Conservation (phyloP, 345 rosid genomes). For the rapeseed (Brassica napus) region Da-Ae NC_063434.1:2542501-2543000, state of each 20-base stretch:
- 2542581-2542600: too few relatives aligned
- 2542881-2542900: constrained; percentile 80
- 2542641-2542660: too few relatives aligned
- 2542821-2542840: constrained; percentile 87
- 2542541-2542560: too few relatives aligned
- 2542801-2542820: constrained; percentile 73
- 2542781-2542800: constrained; percentile 69
- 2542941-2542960: too few relatives aligned
- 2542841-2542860: constrained; percentile 87
- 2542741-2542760: not conserved
- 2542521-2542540: too few relatives aligned
- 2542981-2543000: too few relatives aligned
- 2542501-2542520: too few relatives aligned
- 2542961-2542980: too few relatives aligned
- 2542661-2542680: constrained; percentile 46
- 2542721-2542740: not conserved
- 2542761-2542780: constrained; percentile 82
- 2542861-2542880: constrained; percentile 85
- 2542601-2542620: too few relatives aligned
- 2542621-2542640: too few relatives aligned
- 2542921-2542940: constrained; percentile 44
- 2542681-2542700: constrained; percentile 74
- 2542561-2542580: too few relatives aligned
- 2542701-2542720: not conserved
- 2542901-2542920: constrained; percentile 74